Percentiles rank a stretch among this genome's conserved stretches.
phyloP scores from a whole-genome alignment of 371 early-diverging fungal genomes.

The Mucor lusitanicus region DNA sequence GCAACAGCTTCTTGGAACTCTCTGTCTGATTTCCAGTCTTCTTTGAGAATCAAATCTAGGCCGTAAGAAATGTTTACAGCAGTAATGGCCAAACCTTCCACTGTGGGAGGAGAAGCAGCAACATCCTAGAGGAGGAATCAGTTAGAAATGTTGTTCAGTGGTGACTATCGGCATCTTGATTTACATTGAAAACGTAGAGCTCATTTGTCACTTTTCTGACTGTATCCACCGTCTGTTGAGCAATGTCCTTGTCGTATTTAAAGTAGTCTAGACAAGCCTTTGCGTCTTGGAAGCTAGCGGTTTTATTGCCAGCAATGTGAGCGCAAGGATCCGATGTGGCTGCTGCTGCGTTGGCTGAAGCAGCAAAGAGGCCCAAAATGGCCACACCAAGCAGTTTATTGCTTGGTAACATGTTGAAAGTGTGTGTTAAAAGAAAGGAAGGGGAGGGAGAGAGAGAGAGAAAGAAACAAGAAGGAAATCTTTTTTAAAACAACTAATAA shows the following conservation, averaged over 20 bases:
- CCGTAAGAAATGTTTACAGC: constrained; percentile 48
- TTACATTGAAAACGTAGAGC: constrained; percentile 54
- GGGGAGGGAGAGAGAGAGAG: background rate
- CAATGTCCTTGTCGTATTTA: constrained; percentile 42
- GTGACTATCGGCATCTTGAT: background rate
- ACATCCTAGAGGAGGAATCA: constrained; percentile 39
- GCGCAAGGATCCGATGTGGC: constrained; percentile 43
- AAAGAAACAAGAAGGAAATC: background rate
- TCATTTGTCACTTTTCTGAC: constrained; percentile 48
- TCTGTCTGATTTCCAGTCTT: constrained; percentile 49
- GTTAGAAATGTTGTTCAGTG: background rate
- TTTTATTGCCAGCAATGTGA: constrained; percentile 43
- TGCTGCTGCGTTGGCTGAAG: background rate
- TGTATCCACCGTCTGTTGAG: constrained; percentile 46
- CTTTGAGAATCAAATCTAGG: constrained; percentile 43
- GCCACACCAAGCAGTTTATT: constrained; percentile 8
- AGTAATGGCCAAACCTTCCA: constrained; percentile 42
- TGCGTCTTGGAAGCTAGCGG: constrained; percentile 44
- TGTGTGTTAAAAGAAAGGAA: constrained; percentile 5
- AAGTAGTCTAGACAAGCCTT: constrained; percentile 54
- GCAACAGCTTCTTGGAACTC: constrained; percentile 54
- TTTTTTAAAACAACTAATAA: background rate
- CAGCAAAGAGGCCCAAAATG: background rate
- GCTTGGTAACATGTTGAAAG: constrained; percentile 9
- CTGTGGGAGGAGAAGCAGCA: constrained; percentile 42